Evolutionary conservation across 805 yeast species (phyloP).

Genomic region (Yarrowia sp.): DNA sequence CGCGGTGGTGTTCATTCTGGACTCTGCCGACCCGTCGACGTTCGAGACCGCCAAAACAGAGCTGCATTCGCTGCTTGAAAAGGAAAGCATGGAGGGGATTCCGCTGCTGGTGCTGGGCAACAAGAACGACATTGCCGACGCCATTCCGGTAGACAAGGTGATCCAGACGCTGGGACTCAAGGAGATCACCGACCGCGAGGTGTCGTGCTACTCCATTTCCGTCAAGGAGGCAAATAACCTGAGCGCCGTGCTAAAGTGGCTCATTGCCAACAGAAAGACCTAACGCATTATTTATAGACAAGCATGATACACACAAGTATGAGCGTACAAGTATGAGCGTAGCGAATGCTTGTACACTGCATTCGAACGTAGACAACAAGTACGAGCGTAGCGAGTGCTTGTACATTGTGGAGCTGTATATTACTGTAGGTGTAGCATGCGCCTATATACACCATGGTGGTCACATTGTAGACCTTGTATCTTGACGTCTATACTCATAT

Average conservation of each 20-base stretch:
- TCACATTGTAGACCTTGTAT: too few species aligned
- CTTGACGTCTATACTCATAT: too few species aligned
- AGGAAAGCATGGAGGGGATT: constrained; percentile 48
- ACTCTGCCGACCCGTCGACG: constrained; percentile 50
- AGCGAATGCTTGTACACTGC: too few species aligned
- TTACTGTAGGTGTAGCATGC: too few species aligned
- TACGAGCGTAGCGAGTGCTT: too few species aligned
- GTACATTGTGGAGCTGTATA: too few species aligned
- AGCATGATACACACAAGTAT: background rate
- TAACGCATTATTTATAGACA: constrained; percentile 30
- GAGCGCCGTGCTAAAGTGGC: constrained; percentile 51
- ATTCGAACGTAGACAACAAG: too few species aligned
- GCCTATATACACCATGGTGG: too few species aligned
- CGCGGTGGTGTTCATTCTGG: constrained; percentile 51
- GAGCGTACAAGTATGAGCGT: too few species aligned
- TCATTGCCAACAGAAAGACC: constrained; percentile 50
- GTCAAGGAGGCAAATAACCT: constrained; percentile 50
- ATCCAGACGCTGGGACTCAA: constrained; percentile 48
- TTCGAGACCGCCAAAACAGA: constrained; percentile 49
- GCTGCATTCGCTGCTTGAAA: constrained; percentile 47
- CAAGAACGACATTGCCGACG: constrained; percentile 50
- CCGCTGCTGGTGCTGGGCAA: constrained; percentile 51
- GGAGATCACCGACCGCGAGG: constrained; percentile 48
- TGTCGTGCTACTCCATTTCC: constrained; percentile 51
- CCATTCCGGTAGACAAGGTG: constrained; percentile 49